Conservation (phyloP, 1,284 basidiomycete genomes). For the Trametes hirsuta region DNA sequence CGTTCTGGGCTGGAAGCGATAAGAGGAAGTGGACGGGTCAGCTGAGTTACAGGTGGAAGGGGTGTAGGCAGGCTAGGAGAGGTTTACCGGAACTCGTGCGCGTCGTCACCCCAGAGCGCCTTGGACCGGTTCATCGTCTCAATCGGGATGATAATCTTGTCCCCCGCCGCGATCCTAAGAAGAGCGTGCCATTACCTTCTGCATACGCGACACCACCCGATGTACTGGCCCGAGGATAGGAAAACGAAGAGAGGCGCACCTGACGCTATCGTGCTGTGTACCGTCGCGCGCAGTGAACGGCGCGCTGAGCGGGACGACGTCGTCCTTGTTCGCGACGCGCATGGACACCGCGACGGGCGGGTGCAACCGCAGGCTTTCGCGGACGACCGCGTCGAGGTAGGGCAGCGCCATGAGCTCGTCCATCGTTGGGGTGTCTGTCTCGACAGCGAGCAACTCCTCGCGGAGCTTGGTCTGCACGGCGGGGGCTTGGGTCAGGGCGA, state of each 20-base stretch:
- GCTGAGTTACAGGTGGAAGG: too few relatives aligned
- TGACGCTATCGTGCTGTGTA: conserved; percentile 30
- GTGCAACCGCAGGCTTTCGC: conserved; percentile 71
- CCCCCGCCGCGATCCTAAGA: conserved; percentile 43
- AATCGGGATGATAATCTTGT: conserved; percentile 52
- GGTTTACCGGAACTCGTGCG: conserved; percentile 49
- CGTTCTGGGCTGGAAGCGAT: conserved; percentile 51
- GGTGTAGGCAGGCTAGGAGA: too few relatives aligned
- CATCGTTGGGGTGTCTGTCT: conserved; percentile 46
- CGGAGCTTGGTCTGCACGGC: conserved; percentile 69
- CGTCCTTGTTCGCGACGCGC: conserved; percentile 57
- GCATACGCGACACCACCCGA: not conserved
- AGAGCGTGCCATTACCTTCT: conserved; percentile 14
- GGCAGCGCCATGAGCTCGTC: conserved; percentile 60
- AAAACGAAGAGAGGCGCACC: conserved; percentile 17
- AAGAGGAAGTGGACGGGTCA: not conserved
- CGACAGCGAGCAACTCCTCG: conserved; percentile 58
- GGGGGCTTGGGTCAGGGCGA: conserved; percentile 57
- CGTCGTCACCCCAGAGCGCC: conserved; percentile 59
- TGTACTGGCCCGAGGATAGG: not conserved
- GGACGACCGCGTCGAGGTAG: conserved; percentile 68
- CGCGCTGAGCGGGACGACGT: conserved; percentile 40
- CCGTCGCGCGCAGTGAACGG: conserved; percentile 39
- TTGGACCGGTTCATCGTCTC: conserved; percentile 48
- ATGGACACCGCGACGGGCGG: conserved; percentile 60